A percentile compares a stretch with the other conserved stretches of the same genome.
phyloP scores from a whole-genome alignment of 2,329 filamentous ascomycete species.

The Penicillium glabrum region DNA sequence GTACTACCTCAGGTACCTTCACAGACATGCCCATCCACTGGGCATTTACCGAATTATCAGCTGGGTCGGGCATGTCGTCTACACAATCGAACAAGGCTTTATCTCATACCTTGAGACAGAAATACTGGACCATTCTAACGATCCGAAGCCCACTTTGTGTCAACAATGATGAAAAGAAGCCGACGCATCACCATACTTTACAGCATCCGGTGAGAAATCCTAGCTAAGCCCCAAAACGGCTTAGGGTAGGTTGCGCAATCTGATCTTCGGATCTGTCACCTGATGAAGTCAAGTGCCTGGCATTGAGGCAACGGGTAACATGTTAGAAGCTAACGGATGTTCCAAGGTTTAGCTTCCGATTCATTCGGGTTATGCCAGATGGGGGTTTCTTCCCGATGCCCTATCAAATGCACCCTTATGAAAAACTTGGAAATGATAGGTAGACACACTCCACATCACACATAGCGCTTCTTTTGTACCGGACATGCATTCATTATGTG shows the following conservation, averaged over 20 bases:
- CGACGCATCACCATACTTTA: background rate
- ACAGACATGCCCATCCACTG: too few species aligned
- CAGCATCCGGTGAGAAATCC: background rate
- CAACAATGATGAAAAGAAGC: background rate
- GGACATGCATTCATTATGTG: background rate
- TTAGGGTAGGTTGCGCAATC: background rate
- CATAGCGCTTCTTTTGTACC: background rate
- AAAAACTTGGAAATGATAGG: background rate
- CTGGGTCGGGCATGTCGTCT: too few species aligned
- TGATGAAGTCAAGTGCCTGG: background rate
- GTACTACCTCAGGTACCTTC: too few species aligned
- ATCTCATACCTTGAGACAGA: too few species aligned
- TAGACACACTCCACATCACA: background rate
- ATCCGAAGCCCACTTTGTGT: background rate
- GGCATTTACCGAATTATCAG: too few species aligned
- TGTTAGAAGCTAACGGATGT: background rate
- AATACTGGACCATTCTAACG: background rate
- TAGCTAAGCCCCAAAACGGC: background rate
- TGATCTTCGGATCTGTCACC: constrained; percentile 2
- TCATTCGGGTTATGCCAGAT: background rate
- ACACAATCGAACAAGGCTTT: too few species aligned
- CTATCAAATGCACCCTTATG: background rate
- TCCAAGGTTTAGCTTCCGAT: background rate
- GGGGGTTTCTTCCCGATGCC: background rate
- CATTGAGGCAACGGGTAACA: background rate